Evolutionary conservation across 495 filamentous ascomycete genomes (phyloP).

Genomic region (Aspergillus taichungensis): DNA sequence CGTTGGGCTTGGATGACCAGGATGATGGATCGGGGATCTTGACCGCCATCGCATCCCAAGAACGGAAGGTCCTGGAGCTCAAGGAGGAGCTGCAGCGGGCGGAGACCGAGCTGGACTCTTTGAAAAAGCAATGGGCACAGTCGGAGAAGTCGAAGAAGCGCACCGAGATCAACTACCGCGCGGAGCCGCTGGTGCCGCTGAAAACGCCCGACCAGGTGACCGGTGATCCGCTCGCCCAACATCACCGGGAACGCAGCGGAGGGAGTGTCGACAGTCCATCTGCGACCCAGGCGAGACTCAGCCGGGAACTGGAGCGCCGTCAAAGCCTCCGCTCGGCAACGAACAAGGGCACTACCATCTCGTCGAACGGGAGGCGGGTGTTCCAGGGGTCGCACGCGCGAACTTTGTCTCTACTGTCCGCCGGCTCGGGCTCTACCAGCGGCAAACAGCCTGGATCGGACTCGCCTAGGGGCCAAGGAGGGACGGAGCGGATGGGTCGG

Average conservation of each 20-base stretch:
- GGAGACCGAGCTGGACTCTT: conserved; percentile 61
- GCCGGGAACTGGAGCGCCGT: conserved; percentile 44
- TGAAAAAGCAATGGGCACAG: conserved; percentile 76
- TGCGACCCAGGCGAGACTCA: conserved; percentile 23
- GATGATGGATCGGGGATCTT: conserved; percentile 68
- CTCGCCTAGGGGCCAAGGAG: conserved; percentile 10
- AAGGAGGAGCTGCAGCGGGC: conserved; percentile 78
- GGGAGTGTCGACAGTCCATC: conserved; percentile 23
- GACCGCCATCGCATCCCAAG: conserved; percentile 82
- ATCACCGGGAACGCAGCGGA: conserved; percentile 24
- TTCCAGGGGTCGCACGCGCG: conserved; percentile 71
- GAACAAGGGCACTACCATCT: conserved; percentile 28
- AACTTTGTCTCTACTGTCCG: conserved; percentile 78
- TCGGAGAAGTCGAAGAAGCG: conserved; percentile 74
- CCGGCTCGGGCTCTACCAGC: conserved; percentile 30
- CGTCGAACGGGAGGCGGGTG: conserved; percentile 46
- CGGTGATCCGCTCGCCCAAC: conserved; percentile 12
- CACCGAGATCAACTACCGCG: conserved; percentile 47
- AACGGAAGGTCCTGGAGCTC: conserved; percentile 85
- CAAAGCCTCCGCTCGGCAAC: conserved; percentile 31
- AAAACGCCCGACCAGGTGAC: conserved; percentile 28
- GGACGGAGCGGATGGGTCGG: conserved; percentile 28
- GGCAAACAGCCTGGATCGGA: conserved; percentile 23
- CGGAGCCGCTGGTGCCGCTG: conserved; percentile 51
- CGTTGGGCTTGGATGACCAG: conserved; percentile 33